Conservation (phyloP, 1,139 yeast genomes). For the Lodderomyces metapsilosis region DNA sequence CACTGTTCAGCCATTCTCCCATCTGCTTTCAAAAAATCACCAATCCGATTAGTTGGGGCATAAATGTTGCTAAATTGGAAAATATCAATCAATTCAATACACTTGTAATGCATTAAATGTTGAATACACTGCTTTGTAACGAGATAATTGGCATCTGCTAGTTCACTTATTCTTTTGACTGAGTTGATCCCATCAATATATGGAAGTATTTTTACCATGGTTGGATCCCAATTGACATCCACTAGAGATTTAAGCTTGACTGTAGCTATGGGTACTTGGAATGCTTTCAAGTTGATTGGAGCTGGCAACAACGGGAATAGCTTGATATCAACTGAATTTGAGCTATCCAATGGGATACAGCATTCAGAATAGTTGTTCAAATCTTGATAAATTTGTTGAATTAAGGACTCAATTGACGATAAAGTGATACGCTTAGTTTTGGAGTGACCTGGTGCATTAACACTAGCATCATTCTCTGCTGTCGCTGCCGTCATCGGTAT, state of each 20-base stretch:
- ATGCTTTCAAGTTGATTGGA: slow-evolving; percentile 69
- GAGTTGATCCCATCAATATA: slow-evolving; percentile 87
- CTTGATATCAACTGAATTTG: slow-evolving; percentile 89
- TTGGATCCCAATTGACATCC: slow-evolving; percentile 96
- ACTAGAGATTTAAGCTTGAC: slow-evolving; percentile 68
- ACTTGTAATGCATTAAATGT: slow-evolving; percentile 85
- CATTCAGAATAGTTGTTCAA: slow-evolving; percentile 94
- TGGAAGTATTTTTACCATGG: slow-evolving; percentile 85
- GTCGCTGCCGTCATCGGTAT: too few species aligned
- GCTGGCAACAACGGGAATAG: slow-evolving; percentile 84
- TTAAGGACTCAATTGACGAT: slow-evolving; percentile 71
- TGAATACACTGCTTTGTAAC: slow-evolving; percentile 86
- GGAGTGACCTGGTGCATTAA: slow-evolving; percentile 40
- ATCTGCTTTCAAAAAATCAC: slow-evolving; percentile 60
- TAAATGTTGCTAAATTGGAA: slow-evolving; percentile 88
- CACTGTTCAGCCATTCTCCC: slow-evolving; percentile 74
- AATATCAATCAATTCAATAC: slow-evolving; percentile 78
- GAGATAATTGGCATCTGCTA: slow-evolving; percentile 78
- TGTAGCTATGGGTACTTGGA: slow-evolving; percentile 87
- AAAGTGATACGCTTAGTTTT: slow-evolving; percentile 44
- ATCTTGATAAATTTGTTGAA: slow-evolving; percentile 90
- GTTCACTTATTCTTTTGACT: slow-evolving; percentile 67
- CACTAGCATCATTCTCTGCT: slow-evolving; percentile 7
- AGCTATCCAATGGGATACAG: slow-evolving; percentile 85
- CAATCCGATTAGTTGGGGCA: slow-evolving; percentile 82